phyloP scores from a whole-genome alignment of 495 filamentous ascomycete genomes.

The Aspergillus taichungensis region DNA sequence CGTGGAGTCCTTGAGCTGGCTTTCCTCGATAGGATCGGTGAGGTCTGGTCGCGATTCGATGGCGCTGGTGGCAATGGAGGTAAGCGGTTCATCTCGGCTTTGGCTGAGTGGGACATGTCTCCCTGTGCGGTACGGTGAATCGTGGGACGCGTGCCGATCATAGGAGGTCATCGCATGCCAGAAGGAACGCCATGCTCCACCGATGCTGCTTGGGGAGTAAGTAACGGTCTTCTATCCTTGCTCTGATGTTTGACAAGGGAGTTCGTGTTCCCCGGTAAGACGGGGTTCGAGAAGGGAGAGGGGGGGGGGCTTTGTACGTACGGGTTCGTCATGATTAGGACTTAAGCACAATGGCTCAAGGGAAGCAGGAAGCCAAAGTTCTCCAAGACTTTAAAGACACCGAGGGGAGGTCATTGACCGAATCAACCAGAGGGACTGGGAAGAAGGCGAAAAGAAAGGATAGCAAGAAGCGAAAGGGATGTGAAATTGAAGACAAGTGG shows the following conservation, averaged over 20 bases:
- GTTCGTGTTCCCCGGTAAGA: background rate
- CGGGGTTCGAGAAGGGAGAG: background rate
- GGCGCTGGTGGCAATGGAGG: slow-evolving; percentile 68
- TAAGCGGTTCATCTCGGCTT: slow-evolving; percentile 62
- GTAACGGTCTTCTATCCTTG: too few species aligned
- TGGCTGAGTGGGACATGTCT: slow-evolving; percentile 69
- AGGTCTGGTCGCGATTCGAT: slow-evolving; percentile 71
- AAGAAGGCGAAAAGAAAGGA: slow-evolving; percentile 5
- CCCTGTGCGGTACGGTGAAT: slow-evolving; percentile 79
- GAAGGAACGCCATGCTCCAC: slow-evolving; percentile 63
- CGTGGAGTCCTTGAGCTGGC: slow-evolving; percentile 46
- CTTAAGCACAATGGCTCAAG: background rate
- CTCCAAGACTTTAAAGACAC: slow-evolving; percentile 7
- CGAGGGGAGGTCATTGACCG: slow-evolving; percentile 4
- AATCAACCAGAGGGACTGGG: slow-evolving; percentile 5
- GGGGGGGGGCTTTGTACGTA: slow-evolving; percentile 11
- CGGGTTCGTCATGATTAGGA: slow-evolving; percentile 16
- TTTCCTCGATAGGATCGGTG: slow-evolving; percentile 64
- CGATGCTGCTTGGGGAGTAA: slow-evolving; percentile 36
- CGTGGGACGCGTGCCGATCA: slow-evolving; percentile 70
- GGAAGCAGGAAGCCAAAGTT: slow-evolving; percentile 3
- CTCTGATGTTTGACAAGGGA: slow-evolving; percentile 1
- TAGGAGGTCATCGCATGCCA: slow-evolving; percentile 93
- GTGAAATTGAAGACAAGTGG: background rate
- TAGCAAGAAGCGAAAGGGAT: slow-evolving; percentile 7